Evolutionary conservation across 441 rosid genomes (phyloP), one percentile per base, ranked within the genome.

Genomic region (Pelargonium fulgidum): DNA sequence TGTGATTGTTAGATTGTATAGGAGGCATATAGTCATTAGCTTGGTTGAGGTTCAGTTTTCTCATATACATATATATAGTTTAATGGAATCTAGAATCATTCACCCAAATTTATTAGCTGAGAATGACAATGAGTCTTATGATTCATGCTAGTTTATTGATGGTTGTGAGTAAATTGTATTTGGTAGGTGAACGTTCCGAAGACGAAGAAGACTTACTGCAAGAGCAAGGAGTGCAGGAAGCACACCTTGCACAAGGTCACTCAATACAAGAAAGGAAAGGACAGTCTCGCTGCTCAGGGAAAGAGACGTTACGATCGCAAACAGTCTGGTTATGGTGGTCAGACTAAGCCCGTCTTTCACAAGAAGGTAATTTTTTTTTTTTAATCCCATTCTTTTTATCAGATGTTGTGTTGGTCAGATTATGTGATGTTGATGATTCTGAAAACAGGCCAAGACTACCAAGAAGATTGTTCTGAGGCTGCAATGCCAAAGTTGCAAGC

Each of bases 391-490:
- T 10, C 14, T n/a, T 13, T 48, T 14, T 13, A 3, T 48, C 56
- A 12, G 59, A 52, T 52, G 19, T 56, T 56, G 3, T 17, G 9
- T 56, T 17, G 3, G 0, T 3, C 14, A 17, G 62, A 56, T 56
- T 24, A 4, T 56, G 19, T 7, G 62, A 24, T 17, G 20, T 1
- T 7, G 12, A 29, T 4, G 36, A 3, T 29, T 29, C 36, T 29
- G 36, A 29, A 29, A 29, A 33, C 62, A 72, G 75, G 75, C 75
- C 12, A 72, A 72, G 67, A 72, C 75, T 13, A 72, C 75, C 59
- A 72, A 70, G 39, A 72, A 72, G 70, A 72, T 72, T 16, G 75
- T 72, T 62, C 71, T 72, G 67, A 72, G 75, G 75, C 75, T 72
- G 0, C 75, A 72, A 19, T 72, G 75, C 75, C 75, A 72, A 29